A percentile compares a stretch with the other conserved stretches of the same genome.
Evolutionary conservation across 2,329 filamentous ascomycete genomes (phyloP).

Genomic region (Aspergillus sp.): DNA sequence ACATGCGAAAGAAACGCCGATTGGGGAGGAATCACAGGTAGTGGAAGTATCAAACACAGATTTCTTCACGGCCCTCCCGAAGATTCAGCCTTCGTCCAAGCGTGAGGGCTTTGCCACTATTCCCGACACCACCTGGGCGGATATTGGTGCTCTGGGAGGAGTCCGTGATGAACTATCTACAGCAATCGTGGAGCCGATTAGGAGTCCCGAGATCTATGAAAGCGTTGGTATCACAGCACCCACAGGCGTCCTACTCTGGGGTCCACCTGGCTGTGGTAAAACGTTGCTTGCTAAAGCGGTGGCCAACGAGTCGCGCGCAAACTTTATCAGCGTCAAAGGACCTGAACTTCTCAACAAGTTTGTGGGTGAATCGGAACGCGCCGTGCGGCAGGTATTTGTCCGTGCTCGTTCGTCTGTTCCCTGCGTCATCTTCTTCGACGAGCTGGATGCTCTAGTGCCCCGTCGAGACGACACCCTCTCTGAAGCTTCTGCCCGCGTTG

Average conservation of each 20-base stretch:
- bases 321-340: conserved; percentile 96
- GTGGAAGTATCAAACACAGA: conserved; percentile 56
- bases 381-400: conserved; percentile 83
- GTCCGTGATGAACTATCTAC: conserved; percentile 73
- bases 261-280: conserved; percentile 92
- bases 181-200: conserved; percentile 85
- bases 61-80: conserved; percentile 66
- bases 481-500: conserved; percentile 78
- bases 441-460: conserved; percentile 86
- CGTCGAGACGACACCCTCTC: conserved; percentile 68
- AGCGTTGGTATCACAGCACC: conserved; percentile 70
- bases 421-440: conserved; percentile 96
- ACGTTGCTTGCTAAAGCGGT: conserved; percentile 93
- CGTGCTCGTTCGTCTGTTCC: conserved; percentile 78
- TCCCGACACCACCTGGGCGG: conserved; percentile 83
- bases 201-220: conserved; percentile 66
- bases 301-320: conserved; percentile 88
- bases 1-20: conserved; percentile 44
- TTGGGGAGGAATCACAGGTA: conserved; percentile 47
- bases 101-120: conserved; percentile 93
- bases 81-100: conserved; percentile 71
- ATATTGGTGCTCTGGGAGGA: conserved; percentile 76
- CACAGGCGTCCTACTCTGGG: conserved; percentile 88
- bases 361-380: conserved; percentile 90
- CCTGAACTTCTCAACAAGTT: conserved; percentile 96